phyloP scores from a whole-genome alignment of 2,329 filamentous ascomycete genomes.

The Microcyclospora pomicola region DNA sequence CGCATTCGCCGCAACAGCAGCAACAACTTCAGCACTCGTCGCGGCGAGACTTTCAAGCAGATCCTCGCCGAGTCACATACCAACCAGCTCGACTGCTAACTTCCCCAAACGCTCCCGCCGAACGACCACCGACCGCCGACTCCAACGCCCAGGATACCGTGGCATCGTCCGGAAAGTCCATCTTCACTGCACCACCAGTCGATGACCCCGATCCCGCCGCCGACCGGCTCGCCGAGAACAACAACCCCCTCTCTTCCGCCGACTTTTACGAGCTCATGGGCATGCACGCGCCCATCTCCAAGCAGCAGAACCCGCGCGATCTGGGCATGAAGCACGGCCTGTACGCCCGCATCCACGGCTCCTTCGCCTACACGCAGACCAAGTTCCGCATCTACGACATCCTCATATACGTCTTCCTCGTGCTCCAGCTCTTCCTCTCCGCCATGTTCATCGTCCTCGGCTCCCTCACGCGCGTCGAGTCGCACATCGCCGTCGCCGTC shows the following conservation, averaged over 20 bases:
- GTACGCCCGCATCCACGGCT: constrained; percentile 11
- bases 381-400: constrained; percentile 21
- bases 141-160: not conserved
- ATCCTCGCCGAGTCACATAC: too few relatives aligned
- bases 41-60: not conserved
- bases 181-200: constrained; percentile 6
- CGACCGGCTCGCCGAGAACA: constrained; percentile 12
- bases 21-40: not conserved
- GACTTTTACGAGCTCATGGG: constrained; percentile 21
- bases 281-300: constrained; percentile 11
- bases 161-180: constrained; percentile 1
- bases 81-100: too few relatives aligned
- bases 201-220: constrained; percentile 16
- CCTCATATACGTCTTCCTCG: constrained; percentile 18
- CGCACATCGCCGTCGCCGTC: constrained; percentile 19
- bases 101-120: too few relatives aligned
- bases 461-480: constrained; percentile 12
- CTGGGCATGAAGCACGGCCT: constrained; percentile 16
- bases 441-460: constrained; percentile 25
- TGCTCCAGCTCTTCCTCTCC: constrained; percentile 21
- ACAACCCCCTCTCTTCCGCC: constrained; percentile 7
- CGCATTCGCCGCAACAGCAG: not conserved
- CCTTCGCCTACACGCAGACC: constrained; percentile 11
- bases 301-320: constrained; percentile 12
- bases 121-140: not conserved